phyloP scores from a whole-genome alignment of 192 early-diverging fungal genomes.

The Hyaloraphidium curvatum region DNA sequence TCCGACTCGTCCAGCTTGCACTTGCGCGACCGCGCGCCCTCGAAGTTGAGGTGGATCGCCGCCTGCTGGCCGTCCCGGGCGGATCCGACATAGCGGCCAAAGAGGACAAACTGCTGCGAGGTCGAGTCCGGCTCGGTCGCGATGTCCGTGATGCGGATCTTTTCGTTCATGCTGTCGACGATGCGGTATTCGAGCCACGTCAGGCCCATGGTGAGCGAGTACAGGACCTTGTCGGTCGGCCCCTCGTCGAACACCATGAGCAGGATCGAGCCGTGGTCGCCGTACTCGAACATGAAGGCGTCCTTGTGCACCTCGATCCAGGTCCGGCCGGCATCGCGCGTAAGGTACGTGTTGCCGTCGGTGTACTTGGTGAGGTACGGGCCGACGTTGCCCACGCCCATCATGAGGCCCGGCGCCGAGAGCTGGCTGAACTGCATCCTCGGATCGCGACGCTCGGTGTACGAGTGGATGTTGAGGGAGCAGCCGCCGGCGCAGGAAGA shows the following conservation, averaged over 20 bases:
- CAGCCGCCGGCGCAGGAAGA: slow-evolving; percentile 27
- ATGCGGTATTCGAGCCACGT: slow-evolving; percentile 17
- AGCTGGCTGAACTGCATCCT: slow-evolving; percentile 44
- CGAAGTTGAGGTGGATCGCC: slow-evolving; percentile 22
- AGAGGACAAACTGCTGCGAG: slow-evolving; percentile 52
- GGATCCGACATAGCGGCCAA: slow-evolving; percentile 29
- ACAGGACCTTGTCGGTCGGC: slow-evolving; percentile 33
- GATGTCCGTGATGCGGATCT: slow-evolving; percentile 38
- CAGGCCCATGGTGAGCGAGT: slow-evolving; percentile 63
- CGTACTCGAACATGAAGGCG: slow-evolving; percentile 60
- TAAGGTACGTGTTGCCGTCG: slow-evolving; percentile 52
- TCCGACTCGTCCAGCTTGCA: slow-evolving; percentile 27
- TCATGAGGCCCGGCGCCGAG: slow-evolving; percentile 56
- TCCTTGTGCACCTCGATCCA: slow-evolving; percentile 57
- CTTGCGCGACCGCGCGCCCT: slow-evolving; percentile 17
- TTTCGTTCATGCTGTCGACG: slow-evolving; percentile 33
- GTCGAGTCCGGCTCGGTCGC: slow-evolving; percentile 41
- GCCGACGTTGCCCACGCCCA: slow-evolving; percentile 86
- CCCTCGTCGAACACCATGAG: slow-evolving; percentile 50
- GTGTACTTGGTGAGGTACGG: slow-evolving; percentile 30
- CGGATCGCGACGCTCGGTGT: slow-evolving; percentile 48
- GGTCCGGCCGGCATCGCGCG: slow-evolving; percentile 63
- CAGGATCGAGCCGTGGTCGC: slow-evolving; percentile 76
- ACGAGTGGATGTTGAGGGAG: slow-evolving; percentile 60
- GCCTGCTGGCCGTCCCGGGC: slow-evolving; percentile 14